Percentiles rank a stretch among this genome's conserved stretches.
Conservation (phyloP, 352 stramenopile genomes). For the Globisporangium orthogonon region DNA sequence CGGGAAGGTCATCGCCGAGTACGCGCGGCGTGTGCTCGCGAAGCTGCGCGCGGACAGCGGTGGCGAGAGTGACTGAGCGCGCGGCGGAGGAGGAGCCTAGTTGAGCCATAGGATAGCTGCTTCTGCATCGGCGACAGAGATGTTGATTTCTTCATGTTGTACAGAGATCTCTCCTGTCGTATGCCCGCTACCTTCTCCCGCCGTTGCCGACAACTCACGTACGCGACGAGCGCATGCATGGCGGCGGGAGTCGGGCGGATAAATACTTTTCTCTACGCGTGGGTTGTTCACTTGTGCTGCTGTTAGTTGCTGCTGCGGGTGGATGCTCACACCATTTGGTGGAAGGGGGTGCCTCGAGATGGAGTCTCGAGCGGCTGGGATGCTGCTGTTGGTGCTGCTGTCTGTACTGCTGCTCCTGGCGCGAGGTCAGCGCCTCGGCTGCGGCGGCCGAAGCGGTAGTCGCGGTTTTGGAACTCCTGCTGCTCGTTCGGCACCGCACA, state of each 20-base stretch:
- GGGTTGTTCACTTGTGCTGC: no score
- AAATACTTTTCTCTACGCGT: not conserved
- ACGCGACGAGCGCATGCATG: not conserved
- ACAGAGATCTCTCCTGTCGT: no score
- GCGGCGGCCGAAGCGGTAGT: conserved; percentile 2
- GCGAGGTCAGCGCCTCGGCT: not conserved
- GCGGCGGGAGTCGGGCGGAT: not conserved
- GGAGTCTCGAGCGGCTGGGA: conserved; percentile 7
- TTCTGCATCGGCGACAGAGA: no score
- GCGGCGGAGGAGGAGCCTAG: not conserved
- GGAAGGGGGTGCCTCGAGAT: conserved; percentile 6
- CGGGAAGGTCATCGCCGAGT: conserved; percentile 85
- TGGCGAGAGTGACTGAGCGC: conserved; percentile 63
- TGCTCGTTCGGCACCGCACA: conserved; percentile 74
- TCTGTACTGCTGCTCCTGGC: not conserved
- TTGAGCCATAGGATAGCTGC: not conserved
- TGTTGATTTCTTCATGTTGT: no score
- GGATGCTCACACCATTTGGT: conserved; percentile 5
- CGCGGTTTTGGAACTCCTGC: conserved; percentile 24
- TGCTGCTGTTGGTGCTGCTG: conserved; percentile 6
- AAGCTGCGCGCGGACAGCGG: conserved; percentile 86
- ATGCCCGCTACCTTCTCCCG: no score
- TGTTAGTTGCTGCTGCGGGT: no score
- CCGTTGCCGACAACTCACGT: no score
- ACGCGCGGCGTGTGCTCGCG: conserved; percentile 77